Conservation (phyloP, 192 early-diverging fungal genomes). For the Linnemannia zychae region DNA sequence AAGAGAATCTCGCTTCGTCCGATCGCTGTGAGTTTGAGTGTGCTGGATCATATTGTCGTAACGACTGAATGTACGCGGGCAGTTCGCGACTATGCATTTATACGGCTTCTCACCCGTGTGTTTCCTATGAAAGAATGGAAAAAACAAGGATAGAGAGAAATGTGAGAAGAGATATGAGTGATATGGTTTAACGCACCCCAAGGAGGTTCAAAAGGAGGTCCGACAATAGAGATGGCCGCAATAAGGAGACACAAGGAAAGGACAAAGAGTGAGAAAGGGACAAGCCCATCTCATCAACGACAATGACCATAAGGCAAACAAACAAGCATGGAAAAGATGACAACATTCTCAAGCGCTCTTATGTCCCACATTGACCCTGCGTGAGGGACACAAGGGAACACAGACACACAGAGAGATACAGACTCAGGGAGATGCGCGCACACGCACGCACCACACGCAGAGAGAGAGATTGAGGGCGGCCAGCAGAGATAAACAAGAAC, state of each 20-base stretch:
- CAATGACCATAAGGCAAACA: background rate
- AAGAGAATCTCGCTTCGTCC: conserved; percentile 49
- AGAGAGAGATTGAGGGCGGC: background rate
- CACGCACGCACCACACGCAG: background rate
- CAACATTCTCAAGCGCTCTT: background rate
- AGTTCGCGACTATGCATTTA: conserved; percentile 68
- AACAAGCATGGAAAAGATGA: conserved; percentile 5
- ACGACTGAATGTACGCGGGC: conserved; percentile 74
- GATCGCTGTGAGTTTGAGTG: conserved; percentile 68
- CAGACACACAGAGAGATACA: background rate
- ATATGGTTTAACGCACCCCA: conserved; percentile 3
- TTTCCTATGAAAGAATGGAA: conserved; percentile 30
- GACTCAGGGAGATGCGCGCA: background rate
- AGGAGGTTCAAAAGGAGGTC: background rate
- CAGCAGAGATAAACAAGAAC: background rate
- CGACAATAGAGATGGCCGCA: background rate
- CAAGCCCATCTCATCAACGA: conserved; percentile 1
- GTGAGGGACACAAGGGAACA: conserved; percentile 7
- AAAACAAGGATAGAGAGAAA: background rate
- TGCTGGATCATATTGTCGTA: conserved; percentile 84
- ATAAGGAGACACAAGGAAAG: background rate
- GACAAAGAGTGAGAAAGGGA: background rate
- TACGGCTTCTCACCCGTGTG: conserved; percentile 70
- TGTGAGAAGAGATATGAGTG: background rate
- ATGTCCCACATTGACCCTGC: background rate